Base-by-base conservation (phyloP, 768 basidiomycete species). In the Leccinum subgranulosum region DNA sequence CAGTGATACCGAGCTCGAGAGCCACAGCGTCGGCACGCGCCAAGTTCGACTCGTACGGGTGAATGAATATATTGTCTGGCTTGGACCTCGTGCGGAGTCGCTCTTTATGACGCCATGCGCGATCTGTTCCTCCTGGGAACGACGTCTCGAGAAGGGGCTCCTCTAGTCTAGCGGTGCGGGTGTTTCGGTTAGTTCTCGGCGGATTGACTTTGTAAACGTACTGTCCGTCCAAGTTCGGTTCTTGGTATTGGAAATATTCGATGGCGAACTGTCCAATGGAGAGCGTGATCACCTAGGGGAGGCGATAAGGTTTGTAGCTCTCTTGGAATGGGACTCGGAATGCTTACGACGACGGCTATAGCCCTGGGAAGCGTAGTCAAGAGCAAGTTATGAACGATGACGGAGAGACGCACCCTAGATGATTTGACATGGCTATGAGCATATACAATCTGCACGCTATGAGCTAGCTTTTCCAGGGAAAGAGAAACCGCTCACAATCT, bases 381-480 rank as follows among this genome's bases (percentile, higher is more conserved):
- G n/a, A 41, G 4, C 12, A 21, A 7, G 47, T 69, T 60, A 67
- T 3, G 54, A 21, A 45, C 5, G 25, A 51, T 3, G 17, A 21
- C 9, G 36, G 36, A 43, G 47, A 39, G 19, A 77, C 86, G 70
- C 65, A 88, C 88, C 85, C 81, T n/a, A 83, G 55, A 54, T 88
- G 81, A 60, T 86, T 82, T 21, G 87, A 83, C 86, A 89, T 89
- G 25, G 84, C 80, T 52, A 86, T 75, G 15, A 90, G 77, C 87
- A 90, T 89, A 65, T 89, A 90, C 58, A 81, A 71, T 55, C 87
- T 89, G 53, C 10, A 29, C 45, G 14, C 17, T 19, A 25, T 46
- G 52, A 49, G 56, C 61, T 56, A n/a, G 51, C 34, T 34, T 47
- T n/a, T 17, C 8, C 31, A 25, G 49, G 45, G 33, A 23, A 47